Conservation (phyloP, 2,329 filamentous ascomycete species). For the Colletotrichum sp. region DNA sequence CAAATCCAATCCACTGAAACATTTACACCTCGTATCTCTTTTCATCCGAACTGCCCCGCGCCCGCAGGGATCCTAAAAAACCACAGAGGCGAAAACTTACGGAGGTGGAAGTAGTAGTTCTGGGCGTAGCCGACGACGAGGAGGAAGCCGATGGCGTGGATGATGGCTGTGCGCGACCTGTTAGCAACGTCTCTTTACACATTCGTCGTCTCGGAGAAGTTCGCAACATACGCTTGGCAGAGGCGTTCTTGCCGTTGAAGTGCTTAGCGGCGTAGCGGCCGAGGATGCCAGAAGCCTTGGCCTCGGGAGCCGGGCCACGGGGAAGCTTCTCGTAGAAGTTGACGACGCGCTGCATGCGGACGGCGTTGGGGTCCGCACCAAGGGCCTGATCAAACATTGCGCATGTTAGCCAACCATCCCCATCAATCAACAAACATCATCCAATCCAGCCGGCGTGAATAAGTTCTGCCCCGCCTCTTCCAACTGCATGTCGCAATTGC, state of each 20-base stretch:
- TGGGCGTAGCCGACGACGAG: constrained; percentile 89
- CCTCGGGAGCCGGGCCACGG: constrained; percentile 85
- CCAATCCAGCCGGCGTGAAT: neutral
- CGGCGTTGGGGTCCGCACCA: constrained; percentile 91
- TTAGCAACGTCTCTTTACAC: neutral
- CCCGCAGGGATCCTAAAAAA: neutral
- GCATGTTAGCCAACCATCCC: constrained; percentile 38
- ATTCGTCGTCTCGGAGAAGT: neutral
- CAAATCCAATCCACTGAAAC: constrained; percentile 10
- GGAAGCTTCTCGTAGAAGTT: constrained; percentile 99
- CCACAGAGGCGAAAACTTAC: constrained; percentile 62
- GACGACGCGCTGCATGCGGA: constrained; percentile 97
- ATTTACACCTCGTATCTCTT: neutral
- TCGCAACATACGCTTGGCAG: constrained; percentile 78
- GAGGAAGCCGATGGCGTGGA: constrained; percentile 82
- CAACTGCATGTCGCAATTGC: neutral
- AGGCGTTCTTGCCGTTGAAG: constrained; percentile 89
- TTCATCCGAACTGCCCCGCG: neutral
- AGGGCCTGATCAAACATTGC: constrained; percentile 69
- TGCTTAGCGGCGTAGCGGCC: constrained; percentile 89
- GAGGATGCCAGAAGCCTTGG: constrained; percentile 81
- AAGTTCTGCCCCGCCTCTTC: neutral
- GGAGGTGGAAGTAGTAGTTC: constrained; percentile 99
- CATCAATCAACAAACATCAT: neutral
- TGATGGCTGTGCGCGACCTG: constrained; percentile 67